phyloP scores from a whole-genome alignment of 257 asterid species.

The Solanum acaule region DNA sequence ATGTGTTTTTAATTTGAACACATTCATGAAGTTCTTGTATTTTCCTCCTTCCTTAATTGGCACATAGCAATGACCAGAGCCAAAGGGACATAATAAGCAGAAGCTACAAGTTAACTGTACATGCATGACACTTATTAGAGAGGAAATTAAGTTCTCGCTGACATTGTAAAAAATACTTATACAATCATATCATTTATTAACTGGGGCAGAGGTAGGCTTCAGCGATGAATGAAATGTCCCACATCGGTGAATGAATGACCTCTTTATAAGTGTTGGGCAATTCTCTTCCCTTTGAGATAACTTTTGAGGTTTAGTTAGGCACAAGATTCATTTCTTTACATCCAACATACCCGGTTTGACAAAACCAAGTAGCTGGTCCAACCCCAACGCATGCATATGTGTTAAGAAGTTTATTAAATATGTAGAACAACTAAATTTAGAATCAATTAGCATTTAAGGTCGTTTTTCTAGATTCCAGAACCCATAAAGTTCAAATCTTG shows the following conservation, averaged over 20 bases:
- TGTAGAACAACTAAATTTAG: too few species aligned
- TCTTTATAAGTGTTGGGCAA: not conserved
- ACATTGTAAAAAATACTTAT: not conserved
- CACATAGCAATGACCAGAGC: not conserved
- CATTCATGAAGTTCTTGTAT: not conserved
- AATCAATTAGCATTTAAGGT: too few species aligned
- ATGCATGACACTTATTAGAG: not conserved
- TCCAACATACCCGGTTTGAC: too few species aligned
- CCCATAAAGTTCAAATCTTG: too few species aligned
- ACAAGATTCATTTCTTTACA: too few species aligned
- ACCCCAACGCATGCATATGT: too few species aligned
- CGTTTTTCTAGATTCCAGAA: too few species aligned
- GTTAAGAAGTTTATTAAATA: too few species aligned
- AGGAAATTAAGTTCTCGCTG: not conserved
- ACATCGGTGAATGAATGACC: not conserved
- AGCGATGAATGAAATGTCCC: not conserved
- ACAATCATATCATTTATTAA: not conserved
- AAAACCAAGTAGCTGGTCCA: too few species aligned
- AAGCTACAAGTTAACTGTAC: not conserved
- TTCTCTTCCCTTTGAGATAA: not conserved
- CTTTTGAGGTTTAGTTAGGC: too few species aligned
- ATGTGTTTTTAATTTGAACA: not conserved
- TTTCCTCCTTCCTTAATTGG: not conserved
- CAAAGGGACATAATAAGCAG: not conserved
- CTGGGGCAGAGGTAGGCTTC: not conserved